A percentile compares a stretch with the other conserved stretches of the same genome.
phyloP scores from a whole-genome alignment of 225 moss, liverwort and hornwort genomes.

The Pseudoscleropodium purum region DNA sequence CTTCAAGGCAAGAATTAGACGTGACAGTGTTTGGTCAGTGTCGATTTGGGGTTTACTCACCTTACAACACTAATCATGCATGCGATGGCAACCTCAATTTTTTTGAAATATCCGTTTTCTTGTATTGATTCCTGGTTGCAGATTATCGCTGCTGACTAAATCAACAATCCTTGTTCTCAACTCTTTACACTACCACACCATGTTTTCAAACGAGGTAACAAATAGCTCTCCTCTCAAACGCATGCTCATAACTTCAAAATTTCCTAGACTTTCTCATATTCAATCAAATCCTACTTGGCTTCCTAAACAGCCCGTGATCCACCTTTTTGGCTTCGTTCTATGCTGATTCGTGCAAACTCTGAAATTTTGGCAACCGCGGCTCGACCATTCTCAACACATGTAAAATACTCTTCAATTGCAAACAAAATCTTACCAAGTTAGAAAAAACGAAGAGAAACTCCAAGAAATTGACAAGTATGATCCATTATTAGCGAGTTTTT shows the following conservation, averaged over 20 bases:
- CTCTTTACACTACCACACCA: not conserved
- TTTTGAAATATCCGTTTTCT: not conserved
- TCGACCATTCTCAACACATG: constrained; percentile 65
- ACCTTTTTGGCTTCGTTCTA: constrained; percentile 56
- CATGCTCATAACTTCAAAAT: not conserved
- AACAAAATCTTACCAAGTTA: not conserved
- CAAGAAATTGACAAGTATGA: not conserved
- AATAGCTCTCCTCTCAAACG: not conserved
- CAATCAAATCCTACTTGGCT: not conserved
- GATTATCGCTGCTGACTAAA: not conserved
- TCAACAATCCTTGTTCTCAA: not conserved
- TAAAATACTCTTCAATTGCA: constrained; percentile 71
- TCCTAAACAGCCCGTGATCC: not conserved
- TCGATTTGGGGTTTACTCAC: not conserved
- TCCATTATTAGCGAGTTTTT: not conserved
- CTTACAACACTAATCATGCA: not conserved
- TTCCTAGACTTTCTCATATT: not conserved
- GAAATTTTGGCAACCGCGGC: constrained; percentile 52
- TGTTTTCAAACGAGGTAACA: not conserved
- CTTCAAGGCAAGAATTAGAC: not conserved
- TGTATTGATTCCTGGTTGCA: not conserved
- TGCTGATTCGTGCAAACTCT: constrained; percentile 55
- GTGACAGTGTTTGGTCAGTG: not conserved
- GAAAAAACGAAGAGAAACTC: not conserved
- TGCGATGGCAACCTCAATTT: not conserved